Evolutionary conservation across 257 asterid species (phyloP), one percentile per base, ranked within the genome.

Genomic region (Gentiana macrophylla): DNA sequence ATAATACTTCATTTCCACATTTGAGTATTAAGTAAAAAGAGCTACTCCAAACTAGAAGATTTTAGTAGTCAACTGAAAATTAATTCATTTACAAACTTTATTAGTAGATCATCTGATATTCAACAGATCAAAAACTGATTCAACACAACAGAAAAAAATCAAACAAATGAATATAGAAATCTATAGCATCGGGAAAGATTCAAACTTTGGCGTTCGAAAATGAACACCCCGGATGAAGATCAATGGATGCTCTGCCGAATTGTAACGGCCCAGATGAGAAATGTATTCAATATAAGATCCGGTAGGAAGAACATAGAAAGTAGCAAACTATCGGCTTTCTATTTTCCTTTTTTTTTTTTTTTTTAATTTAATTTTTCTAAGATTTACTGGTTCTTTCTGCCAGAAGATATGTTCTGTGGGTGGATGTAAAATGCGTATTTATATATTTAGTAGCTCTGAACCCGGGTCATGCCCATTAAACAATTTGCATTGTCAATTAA

Each of bases 61-160:
- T 67, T 37, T 55, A 63, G 50, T 57, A 66, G 65, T 67, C 62
- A 70, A 76, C 64, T 63, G 67, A 53, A 53, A 71, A 55, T 62
- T 56, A 24, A 60, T 54, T 65, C 48, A 73, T 52, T 37, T 48
- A 50, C 11, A 33, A 55, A 65, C 59, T 71, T 24, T 67, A 82
- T 50, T 69, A 67, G 73, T 67, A 69, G 81, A 74, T 55, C 79
- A 80, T 75, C 77, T 53, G 79, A 79, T 76, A 74, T 24, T 70
- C 70, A 67, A 68, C 79, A 79, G 95, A 89, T 86, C 89, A 69
- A 76, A 70, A 80, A 72, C 62, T 69, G 69, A 70, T 62, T 70
- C 66, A 76, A 70, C 81, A 24, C 24, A 24, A 24, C 24, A 24
- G 24, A 24, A 24, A 24, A 24, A 24, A 24, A 24, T 24, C 24